Evolutionary conservation across 1,284 basidiomycete genomes (phyloP), one percentile per base, ranked within the genome.

Genomic region (Amylostereum chailletii): DNA sequence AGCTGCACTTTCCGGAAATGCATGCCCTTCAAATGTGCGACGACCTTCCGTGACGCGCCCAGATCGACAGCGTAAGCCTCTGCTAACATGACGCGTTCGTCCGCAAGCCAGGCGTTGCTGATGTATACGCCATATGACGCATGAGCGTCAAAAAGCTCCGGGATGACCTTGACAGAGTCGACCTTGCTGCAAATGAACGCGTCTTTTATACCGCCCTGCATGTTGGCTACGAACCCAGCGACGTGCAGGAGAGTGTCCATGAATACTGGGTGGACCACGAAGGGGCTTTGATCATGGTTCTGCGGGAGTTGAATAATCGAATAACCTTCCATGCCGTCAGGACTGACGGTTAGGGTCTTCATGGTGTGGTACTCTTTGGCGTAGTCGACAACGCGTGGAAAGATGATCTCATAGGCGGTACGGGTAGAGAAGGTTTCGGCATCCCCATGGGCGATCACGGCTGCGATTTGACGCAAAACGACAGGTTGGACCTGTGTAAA

Each of bases 311-410:
- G 60, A 32, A 83, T 61, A 1, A 64, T 61, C 0, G 80, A 83
- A 51, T 70, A 70, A 2, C 74, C 81, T 54, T 77, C 76, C 60
- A 73, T 68, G n/a, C 72, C 72, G 48, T 69, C 63, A 0, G 69
- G 51, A 47, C 71, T 66, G 47, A 86, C 65, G 6, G 70, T 72
- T 41, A 88, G 64, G 0, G 71, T 71, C 49, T 71, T 65, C 46
- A 87, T 74, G 5, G 77, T 74, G 29, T 73, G 81, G 60, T 83
- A 86, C 33, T 69, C 63, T 34, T 69, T 62, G 1, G 75, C 68
- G 55, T 88, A 88, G n/a, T 75, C 67, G 34, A 88, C 84, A 36
- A 86, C 71, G 7, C 78, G 76, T 10, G 83, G 72, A 57, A 87
- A 86, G 44, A 85, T 74, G 36, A 81, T 67, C 36, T 83, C 74